A percentile compares a stretch with the other conserved stretches of the same genome.
Evolutionary conservation across 805 yeast species (phyloP).

Genomic region (Cyberlindnera mrakii): DNA sequence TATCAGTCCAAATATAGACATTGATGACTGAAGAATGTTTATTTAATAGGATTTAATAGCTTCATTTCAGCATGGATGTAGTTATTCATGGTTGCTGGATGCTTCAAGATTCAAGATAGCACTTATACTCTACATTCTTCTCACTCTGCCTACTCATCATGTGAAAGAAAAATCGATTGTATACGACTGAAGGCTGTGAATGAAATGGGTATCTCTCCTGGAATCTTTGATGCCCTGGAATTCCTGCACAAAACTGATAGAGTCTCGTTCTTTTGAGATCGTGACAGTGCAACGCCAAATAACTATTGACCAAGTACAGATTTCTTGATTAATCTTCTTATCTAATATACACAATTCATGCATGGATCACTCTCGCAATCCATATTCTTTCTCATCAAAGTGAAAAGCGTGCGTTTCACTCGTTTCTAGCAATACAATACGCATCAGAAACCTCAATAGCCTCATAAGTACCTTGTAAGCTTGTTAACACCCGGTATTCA

Average conservation of each 20-base stretch:
- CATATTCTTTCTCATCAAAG: background rate
- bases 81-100: too few species aligned
- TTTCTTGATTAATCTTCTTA: too few species aligned
- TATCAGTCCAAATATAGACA: too few species aligned
- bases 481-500: slow-evolving; percentile 68
- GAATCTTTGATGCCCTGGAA: slow-evolving; percentile 16
- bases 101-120: background rate
- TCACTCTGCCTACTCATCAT: slow-evolving; percentile 1
- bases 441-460: slow-evolving; percentile 87
- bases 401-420: slow-evolving; percentile 10
- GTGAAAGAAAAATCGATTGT: slow-evolving; percentile 3
- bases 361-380: too few species aligned
- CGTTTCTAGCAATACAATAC: slow-evolving; percentile 53
- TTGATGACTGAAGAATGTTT: too few species aligned
- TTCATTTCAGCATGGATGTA: too few species aligned
- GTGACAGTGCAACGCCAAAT: background rate
- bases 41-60: too few species aligned
- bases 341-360: slow-evolving; percentile 1
- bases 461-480: slow-evolving; percentile 89
- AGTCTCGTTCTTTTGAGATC: slow-evolving; percentile 4
- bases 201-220: slow-evolving; percentile 8
- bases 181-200: slow-evolving; percentile 9
- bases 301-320: too few species aligned
- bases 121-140: slow-evolving; percentile 8
- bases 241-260: slow-evolving; percentile 12